Percentiles rank a stretch among this genome's conserved stretches.
Evolutionary conservation across 352 stramenopile genomes (phyloP).

Genomic region (Globisporangium paddicum): DNA sequence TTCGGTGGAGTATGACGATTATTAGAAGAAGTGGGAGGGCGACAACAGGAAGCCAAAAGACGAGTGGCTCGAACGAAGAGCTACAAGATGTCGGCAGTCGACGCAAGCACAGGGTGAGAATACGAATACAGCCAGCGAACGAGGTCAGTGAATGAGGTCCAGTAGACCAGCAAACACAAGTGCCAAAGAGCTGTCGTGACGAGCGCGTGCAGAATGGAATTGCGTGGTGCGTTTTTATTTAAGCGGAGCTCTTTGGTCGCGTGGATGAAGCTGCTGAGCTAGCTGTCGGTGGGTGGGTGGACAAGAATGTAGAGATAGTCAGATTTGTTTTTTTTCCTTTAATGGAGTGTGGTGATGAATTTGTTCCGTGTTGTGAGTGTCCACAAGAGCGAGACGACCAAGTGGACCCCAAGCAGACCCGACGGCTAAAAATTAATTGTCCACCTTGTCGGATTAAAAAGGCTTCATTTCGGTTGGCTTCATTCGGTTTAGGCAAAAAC

Average conservation of each 20-base stretch:
- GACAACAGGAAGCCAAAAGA: neutral
- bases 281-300: neutral
- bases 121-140: neutral
- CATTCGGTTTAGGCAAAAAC: neutral
- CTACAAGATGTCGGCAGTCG: neutral
- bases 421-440: neutral
- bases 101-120: neutral
- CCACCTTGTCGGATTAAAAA: neutral
- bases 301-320: conserved; percentile 6
- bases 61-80: neutral
- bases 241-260: neutral
- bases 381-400: neutral
- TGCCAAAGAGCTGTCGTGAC: neutral
- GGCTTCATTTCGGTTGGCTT: neutral
- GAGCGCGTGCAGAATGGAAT: neutral
- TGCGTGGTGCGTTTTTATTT: conserved; percentile 3
- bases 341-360: neutral
- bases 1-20: conserved; percentile 47
- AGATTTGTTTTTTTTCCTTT: conserved; percentile 5
- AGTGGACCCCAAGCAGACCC: neutral
- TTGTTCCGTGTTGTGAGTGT: neutral
- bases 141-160: neutral
- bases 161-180: neutral
- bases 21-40: conserved; percentile 26
- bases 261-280: neutral